Evolutionary conservation across 495 filamentous ascomycete species (phyloP), one percentile per base, ranked within the genome.

Genomic region (Penicillium roqueforti): DNA sequence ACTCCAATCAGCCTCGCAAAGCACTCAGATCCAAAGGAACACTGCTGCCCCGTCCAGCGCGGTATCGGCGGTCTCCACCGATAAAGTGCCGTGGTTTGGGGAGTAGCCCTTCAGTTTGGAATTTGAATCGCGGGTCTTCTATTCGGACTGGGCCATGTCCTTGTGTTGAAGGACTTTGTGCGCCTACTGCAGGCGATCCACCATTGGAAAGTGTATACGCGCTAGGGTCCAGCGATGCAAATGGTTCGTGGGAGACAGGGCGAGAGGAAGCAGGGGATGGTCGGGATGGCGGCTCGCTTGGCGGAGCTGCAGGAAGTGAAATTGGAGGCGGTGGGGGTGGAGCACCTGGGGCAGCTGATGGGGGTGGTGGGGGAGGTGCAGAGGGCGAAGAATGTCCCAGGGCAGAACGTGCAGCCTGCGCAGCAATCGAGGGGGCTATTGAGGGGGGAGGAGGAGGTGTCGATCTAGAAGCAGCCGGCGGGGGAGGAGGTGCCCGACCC

Each of bases 1-100:
- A 56, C 50, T 53, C 41, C 8, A 29, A 44, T 63, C 56, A 76
- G 22, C 66, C 68, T 47, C 62, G 62, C 55, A 74, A 63, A 41
- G 68, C 63, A 54, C 76, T 81, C 65, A 98, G 71, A 75, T 98
- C 89, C 63, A 97, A 77, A 37, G 93, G 93, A 37, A 98, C 91
- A 75, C 88, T 96, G 71, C 90, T 96, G 20, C 89, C 92, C 65
- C 92, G 80, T 8, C 93, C 93, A 23, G 92, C 93, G 37, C 92
- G 79, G 71, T 98, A 98, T 60, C 83, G 80, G 64, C 88, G 89
- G 31, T 74, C 68, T 26, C 77, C 83, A 3, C 88, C 87, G 7
- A 75, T 67, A 63, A 93, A 97, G 3, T 84, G 82, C 53, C 92
- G 79, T 39, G 93, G 92, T 61, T 88, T 92, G 2, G 93, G 91